A percentile compares a stretch with the other conserved stretches of the same genome.
Evolutionary conservation across 78 protist species (phyloP).

Genomic region (Tieghemostelium lacteum): DNA sequence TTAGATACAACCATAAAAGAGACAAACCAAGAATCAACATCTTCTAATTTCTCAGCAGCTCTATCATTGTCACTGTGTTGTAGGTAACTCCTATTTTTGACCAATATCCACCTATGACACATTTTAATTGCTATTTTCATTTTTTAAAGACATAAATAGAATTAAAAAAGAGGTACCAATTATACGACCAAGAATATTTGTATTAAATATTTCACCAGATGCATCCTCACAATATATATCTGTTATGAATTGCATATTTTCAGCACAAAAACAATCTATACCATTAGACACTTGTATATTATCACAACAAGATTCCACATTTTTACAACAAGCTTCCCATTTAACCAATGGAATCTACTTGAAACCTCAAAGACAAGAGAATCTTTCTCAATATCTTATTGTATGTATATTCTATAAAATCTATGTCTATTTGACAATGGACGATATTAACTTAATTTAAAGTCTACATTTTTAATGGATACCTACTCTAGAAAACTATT

Average conservation of each 20-base stretch:
- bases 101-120: background rate
- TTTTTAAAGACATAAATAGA: conserved; percentile 69
- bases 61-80: conserved; percentile 78
- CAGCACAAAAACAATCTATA: conserved; percentile 84
- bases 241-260: conserved; percentile 84
- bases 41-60: conserved; percentile 65
- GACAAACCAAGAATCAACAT: background rate
- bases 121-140: background rate
- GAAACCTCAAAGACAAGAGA: conserved; percentile 38
- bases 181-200: conserved; percentile 72
- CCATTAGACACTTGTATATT: conserved; percentile 80
- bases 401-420: conserved; percentile 19
- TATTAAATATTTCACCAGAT: conserved; percentile 71
- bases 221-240: conserved; percentile 79
- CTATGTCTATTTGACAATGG: background rate
- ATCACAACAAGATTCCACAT: conserved; percentile 60
- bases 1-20: background rate
- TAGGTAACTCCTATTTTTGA: background rate
- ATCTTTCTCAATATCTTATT: conserved; percentile 72
- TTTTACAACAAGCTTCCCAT: conserved; percentile 87
- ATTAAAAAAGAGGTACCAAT: conserved; percentile 37
- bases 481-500: conserved; percentile 49
- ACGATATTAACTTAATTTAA: background rate
- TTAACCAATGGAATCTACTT: conserved; percentile 81
- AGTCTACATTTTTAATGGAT: conserved; percentile 78